Base-by-base conservation (phyloP, 305 asterid species). In the Stenogyne calaminthoides region DNA sequence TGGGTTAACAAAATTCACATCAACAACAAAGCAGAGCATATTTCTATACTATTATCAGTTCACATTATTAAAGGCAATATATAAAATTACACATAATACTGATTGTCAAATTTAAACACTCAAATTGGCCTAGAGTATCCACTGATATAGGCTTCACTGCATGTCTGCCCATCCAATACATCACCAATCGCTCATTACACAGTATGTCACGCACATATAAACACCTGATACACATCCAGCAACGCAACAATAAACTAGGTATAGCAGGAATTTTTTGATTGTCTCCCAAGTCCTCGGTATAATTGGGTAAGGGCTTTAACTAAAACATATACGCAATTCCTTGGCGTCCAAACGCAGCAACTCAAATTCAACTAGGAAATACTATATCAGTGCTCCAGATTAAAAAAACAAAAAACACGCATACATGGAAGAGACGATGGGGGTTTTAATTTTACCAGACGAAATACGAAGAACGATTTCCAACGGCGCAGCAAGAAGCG, bases 401-500 rank as follows among this genome's bases (percentile, higher is more conserved):
- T n/a, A 65, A 11, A 18, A 55, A 51, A 51, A 12, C 0, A 51
- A 36, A 36, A n/a, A 25, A 27, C 74, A 62, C 5, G 9, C n/a
- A 7, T 40, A 29, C 5, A 3, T 11, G 69, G 5, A 19, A 5
- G 22, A 44, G 44, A 57, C 39, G 40, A 22, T 22, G 20, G 1
- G 47, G 64, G 60, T 56, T 49, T 55, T 8, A 9, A 46, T 70
- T n/a, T 66, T 16, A 93, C 97, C 97, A 93, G 20, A 82, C 77
- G 80, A 84, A 80, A 81, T 86, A 83, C 37, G 87, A 78, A 29
- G 95, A 81, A 64, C 93, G 91, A 55, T 83, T 72, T 64, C 97
- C 96, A 49, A 88, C 67, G 29, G 78, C 72, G 76, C 87, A 87
- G 78, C 77, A 88, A 56, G 97, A 88, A 27, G 88, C 88, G 84